Evolutionary conservation across 441 rosid species (phyloP), one percentile per base, ranked within the genome.

Genomic region (Populus hybrid): DNA sequence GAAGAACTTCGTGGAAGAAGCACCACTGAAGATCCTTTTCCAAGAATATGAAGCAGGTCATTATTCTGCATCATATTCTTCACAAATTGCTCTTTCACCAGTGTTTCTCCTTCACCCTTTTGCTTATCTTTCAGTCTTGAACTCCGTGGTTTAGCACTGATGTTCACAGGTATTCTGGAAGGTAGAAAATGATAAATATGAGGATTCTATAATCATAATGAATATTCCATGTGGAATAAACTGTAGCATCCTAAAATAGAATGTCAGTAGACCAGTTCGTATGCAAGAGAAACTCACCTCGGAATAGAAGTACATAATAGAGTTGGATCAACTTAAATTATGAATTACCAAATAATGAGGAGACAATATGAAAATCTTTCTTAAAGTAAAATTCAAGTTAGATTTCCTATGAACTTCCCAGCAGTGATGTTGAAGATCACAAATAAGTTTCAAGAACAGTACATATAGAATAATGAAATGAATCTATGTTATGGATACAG

Each of bases 91-190:
- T 91, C 94, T 88, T 93, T 97, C 81, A 92, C 88, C 82, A 93
- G 86, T 42, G 82, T 87, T 82, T 97, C 99, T 69, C 94, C 97
- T 88, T 94, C 99, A 75, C 91, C 91, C 86, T 88, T 93, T 79
- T 85, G 90, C 95, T 92, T 97, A 74, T 94, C 94, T 84, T 94
- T 93, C 84, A 93, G 85, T 82, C 99, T 89, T 65, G 99, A 94
- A 87, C 99, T 97, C 79, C 96, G 89, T 50, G 99, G 99, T 80
- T 90, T 94, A 63, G 87, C 53, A 79, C 71, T 75, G 80, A 84
- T 80, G 82, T 82, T 83, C 77, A 67, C 50, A 75, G 97, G 97
- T 71, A 86, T 69, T 86, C 98, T 94, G 93, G 83, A 88, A 81
- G 65, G 76, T 1, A 85, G 71, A 73, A 76, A 79, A 80, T 24